Evolutionary conservation across 208 protist species (phyloP), one percentile per base, ranked within the genome.

Genomic region (Wallacemonas sp.): DNA sequence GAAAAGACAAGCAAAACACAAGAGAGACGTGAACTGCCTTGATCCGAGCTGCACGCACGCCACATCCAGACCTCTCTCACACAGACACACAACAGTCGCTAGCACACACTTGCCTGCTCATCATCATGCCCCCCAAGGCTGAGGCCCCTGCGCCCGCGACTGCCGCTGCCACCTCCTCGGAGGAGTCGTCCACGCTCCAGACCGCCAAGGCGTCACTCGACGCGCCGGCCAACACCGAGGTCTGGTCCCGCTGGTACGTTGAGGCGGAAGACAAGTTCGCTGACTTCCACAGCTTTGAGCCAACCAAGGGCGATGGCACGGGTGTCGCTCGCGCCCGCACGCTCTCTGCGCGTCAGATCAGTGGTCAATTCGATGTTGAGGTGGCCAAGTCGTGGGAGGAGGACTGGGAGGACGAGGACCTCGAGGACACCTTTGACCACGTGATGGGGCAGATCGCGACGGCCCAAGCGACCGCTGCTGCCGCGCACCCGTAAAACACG

Each of bases 351-450:
- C 85, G 90, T 6, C 85, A 93, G 68, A 90, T 96, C 68, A 91
- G 82, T 52, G 90, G 90, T 11, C 90, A 94, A 72, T 96, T 96
- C 46, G 90, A 96, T 32, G 88, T 94, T 38, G 90, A 96, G 72
- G 90, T 96, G 52, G 72, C 84, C 61, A 90, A 93, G 74, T 88
- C 81, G 34, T 96, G 87, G 86, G 87, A 96, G 57, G 90, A 96
- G 76, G 90, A 96, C 65, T 96, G 90, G 90, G 90, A 96, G 67
- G 90, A 96, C 73, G 90, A 96, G 65, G 90, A 96, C 56, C 73
- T 94, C n/a, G 87, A 94, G 62, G 90, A 96, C 73, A 96, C 90
- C 39, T 93, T 93, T 60, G 90, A 96, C 56, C 63, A 80, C 21
- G 87, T 94, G 39, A 96, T 96, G 77, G 90, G 88, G 3, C 73